Evolutionary conservation across 306 rosid genomes (phyloP).

Genomic region (Cyclanthera cordifolia): DNA sequence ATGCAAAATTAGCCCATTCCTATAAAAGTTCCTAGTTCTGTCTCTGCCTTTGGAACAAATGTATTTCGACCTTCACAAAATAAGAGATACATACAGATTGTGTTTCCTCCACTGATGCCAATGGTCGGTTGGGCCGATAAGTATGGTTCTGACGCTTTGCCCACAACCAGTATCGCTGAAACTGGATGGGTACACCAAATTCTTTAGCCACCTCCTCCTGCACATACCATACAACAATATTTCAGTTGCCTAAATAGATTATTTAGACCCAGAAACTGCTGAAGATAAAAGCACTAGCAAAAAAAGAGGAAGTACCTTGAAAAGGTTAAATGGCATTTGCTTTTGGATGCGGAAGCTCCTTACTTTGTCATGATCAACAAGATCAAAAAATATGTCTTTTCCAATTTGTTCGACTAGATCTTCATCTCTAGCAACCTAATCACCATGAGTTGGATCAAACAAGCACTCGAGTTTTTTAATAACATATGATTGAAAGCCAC

Average conservation of each 20-base stretch:
- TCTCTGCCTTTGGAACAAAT: background rate
- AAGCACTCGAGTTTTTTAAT: background rate
- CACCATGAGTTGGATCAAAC: conserved; percentile 5
- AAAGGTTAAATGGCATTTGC: conserved; percentile 48
- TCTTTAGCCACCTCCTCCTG: conserved; percentile 89
- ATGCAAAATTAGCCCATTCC: background rate
- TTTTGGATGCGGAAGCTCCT: conserved; percentile 74
- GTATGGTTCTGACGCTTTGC: conserved; percentile 78
- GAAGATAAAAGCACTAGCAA: background rate
- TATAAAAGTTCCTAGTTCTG: background rate
- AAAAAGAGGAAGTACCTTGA: conserved; percentile 48
- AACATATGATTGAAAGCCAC: conserved; percentile 4
- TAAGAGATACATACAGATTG: conserved; percentile 44
- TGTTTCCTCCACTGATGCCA: conserved; percentile 53
- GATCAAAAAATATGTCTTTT: conserved; percentile 79
- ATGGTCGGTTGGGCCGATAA: conserved; percentile 71
- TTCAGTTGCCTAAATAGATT: background rate
- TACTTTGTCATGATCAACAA: conserved; percentile 91
- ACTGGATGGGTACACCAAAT: conserved; percentile 66
- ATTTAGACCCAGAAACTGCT: background rate
- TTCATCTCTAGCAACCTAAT: conserved; percentile 74
- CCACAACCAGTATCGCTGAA: conserved; percentile 90
- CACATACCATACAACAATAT: conserved; percentile 9
- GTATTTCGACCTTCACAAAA: background rate
- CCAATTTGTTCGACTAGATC: conserved; percentile 72